Percentiles rank a stretch among this genome's conserved stretches.
Evolutionary conservation across 352 stramenopile genomes (phyloP).

Genomic region (Globisporangium polare): DNA sequence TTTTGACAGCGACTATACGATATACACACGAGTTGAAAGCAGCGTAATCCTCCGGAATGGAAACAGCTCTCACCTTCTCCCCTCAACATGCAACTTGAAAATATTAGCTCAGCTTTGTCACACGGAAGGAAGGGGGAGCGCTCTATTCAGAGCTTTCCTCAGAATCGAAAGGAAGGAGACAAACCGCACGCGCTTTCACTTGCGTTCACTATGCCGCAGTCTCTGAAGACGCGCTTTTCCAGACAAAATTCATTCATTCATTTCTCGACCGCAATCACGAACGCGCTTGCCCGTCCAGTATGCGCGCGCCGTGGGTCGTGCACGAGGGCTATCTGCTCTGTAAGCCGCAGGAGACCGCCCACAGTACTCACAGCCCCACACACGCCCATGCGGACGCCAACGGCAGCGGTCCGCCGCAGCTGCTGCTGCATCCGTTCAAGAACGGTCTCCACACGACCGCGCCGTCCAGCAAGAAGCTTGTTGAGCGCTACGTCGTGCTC

Average conservation of each 20-base stretch:
- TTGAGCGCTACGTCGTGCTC: constrained; percentile 70
- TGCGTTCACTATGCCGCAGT: constrained; percentile 5
- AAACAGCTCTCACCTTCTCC: background rate
- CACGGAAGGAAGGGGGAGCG: background rate
- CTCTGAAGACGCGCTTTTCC: background rate
- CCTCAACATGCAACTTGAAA: constrained; percentile 6
- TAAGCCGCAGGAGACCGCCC: constrained; percentile 21
- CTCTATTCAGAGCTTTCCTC: constrained; percentile 7
- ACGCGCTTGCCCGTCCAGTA: too few relatives aligned
- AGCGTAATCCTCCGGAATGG: background rate
- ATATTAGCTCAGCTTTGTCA: constrained; percentile 9
- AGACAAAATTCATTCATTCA: background rate
- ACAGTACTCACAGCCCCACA: constrained; percentile 1
- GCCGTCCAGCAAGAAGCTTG: constrained; percentile 1
- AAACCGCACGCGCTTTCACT: background rate
- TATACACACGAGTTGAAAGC: background rate
- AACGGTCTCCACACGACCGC: constrained; percentile 10
- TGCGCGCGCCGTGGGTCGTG: constrained; percentile 52
- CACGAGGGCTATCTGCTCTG: constrained; percentile 53
- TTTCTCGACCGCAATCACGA: background rate
- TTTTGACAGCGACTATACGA: background rate
- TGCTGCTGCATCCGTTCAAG: constrained; percentile 7
- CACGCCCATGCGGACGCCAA: background rate
- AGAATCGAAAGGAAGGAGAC: background rate
- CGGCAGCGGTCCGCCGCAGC: background rate